Base-by-base conservation (phyloP, 164 flowering plant genomes). In the Sedum album region DNA sequence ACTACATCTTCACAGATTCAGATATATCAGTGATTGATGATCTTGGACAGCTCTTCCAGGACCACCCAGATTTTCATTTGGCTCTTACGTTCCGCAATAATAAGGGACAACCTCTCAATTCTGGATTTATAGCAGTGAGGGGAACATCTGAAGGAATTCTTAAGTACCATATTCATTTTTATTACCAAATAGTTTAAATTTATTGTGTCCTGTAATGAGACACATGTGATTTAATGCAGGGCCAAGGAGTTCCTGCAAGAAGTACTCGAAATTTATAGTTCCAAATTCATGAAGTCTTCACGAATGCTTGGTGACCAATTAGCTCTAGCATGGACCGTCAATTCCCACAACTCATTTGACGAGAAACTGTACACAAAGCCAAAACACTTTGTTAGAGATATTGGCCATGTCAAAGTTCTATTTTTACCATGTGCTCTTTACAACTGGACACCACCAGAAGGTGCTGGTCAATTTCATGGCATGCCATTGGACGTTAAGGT, bases 361-460 rank as follows among this genome's bases (percentile, higher is more conserved):
- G 33, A 73, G 20, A 85, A 67, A 72, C 82, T 79, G 79, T 91
- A 89, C 75, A 68, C 80, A 23, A 87, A 74, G 77, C 78, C 78
- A 48, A 69, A 81, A 74, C 75, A 86, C 31, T 94, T 94, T 71
- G 5, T 76, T 33, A 82, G 89, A 60, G 76, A 79, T 25, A 76
- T 94, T 55, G 78, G 69, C 65, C 88, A 84, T 33, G 80, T 88
- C 36, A 80, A 84, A 14, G 88, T 90, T 68, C 80, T 94, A 35
- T 94, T 94, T 77, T 69, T 94, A 72, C 96, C 96, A 1, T 91
- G 96, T 76, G 77, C 85, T 5, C 57, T 76, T 31, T 88, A 90
- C 84, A 94, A 94, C 65, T 94, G 99, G 99, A 94, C 96, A 64
- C 99, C 97, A 48, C 97, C 99, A 7, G 97, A 94, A 66, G 99